phyloP scores from a whole-genome alignment of 78 protist species.

The Speleostelium caveatum region DNA sequence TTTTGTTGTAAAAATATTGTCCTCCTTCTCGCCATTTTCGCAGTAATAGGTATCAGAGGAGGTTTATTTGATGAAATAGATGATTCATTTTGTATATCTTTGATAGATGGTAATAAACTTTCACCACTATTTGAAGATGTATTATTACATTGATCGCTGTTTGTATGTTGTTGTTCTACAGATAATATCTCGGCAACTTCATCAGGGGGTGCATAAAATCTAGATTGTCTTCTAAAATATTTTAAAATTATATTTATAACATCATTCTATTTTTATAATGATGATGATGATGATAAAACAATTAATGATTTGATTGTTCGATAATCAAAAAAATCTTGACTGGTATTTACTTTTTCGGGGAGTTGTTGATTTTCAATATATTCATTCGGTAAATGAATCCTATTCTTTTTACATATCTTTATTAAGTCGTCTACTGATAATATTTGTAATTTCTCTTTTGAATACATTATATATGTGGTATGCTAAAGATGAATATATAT shows the following conservation, averaged over 20 bases:
- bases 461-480: conserved; percentile 18
- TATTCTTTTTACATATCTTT: conserved; percentile 27
- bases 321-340: too few relatives aligned
- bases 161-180: not conserved
- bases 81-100: too few relatives aligned
- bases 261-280: not conserved
- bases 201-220: conserved; percentile 9
- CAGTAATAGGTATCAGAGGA: conserved; percentile 23
- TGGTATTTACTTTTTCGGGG: not conserved
- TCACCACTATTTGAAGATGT: not conserved
- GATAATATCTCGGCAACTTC: not conserved
- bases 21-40: conserved; percentile 14
- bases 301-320: not conserved
- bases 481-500: too few relatives aligned
- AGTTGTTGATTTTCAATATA: conserved; percentile 4
- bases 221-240: conserved; percentile 25
- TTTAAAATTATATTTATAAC: conserved; percentile 11
- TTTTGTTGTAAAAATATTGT: not conserved
- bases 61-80: conserved; percentile 16
- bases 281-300: not conserved
- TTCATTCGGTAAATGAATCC: not conserved
- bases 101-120: not conserved
- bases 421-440: not conserved
- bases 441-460: conserved; percentile 16
- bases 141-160: not conserved